Percentiles rank a stretch among this genome's conserved stretches.
phyloP scores from a whole-genome alignment of 2,329 filamentous ascomycete species.

The Ophiocordyceps camponoti-floridani region DNA sequence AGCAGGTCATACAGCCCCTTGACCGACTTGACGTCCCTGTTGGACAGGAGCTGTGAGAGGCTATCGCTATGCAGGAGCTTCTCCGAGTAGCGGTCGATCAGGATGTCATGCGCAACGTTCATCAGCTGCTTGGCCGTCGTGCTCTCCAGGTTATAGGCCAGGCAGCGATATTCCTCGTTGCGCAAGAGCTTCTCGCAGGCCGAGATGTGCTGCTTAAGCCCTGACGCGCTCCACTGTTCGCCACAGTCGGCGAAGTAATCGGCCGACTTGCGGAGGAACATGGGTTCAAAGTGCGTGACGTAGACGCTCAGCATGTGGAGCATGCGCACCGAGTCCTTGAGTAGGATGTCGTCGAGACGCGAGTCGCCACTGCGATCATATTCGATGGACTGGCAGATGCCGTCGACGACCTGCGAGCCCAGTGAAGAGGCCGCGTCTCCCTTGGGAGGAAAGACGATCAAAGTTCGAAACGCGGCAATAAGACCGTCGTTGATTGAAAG shows the following conservation, averaged over 20 bases:
- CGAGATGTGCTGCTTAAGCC: slow-evolving; percentile 59
- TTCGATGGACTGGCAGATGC: slow-evolving; percentile 60
- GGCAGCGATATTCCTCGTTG: slow-evolving; percentile 58
- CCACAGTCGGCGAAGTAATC: slow-evolving; percentile 55
- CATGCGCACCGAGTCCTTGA: slow-evolving; percentile 63
- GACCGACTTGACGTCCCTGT: slow-evolving; percentile 51
- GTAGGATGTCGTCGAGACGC: slow-evolving; percentile 43
- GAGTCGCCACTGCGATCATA: slow-evolving; percentile 44
- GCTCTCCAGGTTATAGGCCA: slow-evolving; percentile 64
- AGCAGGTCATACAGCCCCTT: slow-evolving; percentile 65
- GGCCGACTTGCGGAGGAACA: slow-evolving; percentile 50
- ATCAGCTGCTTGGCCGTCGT: slow-evolving; percentile 67
- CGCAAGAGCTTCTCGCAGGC: slow-evolving; percentile 51
- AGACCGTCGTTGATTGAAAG: slow-evolving; percentile 68
- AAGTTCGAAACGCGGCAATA: slow-evolving; percentile 52
- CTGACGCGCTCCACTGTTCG: slow-evolving; percentile 40
- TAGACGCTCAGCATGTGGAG: slow-evolving; percentile 77
- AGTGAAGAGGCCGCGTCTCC: slow-evolving; percentile 4
- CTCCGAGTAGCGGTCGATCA: slow-evolving; percentile 51
- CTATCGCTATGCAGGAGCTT: slow-evolving; percentile 48
- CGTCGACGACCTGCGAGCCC: slow-evolving; percentile 15
- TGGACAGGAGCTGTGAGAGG: slow-evolving; percentile 55
- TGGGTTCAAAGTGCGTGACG: slow-evolving; percentile 58
- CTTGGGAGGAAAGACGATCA: slow-evolving; percentile 23
- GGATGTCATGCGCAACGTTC: slow-evolving; percentile 49